phyloP scores from a whole-genome alignment of 1,284 basidiomycete species.

The Schizophyllum commune region DNA sequence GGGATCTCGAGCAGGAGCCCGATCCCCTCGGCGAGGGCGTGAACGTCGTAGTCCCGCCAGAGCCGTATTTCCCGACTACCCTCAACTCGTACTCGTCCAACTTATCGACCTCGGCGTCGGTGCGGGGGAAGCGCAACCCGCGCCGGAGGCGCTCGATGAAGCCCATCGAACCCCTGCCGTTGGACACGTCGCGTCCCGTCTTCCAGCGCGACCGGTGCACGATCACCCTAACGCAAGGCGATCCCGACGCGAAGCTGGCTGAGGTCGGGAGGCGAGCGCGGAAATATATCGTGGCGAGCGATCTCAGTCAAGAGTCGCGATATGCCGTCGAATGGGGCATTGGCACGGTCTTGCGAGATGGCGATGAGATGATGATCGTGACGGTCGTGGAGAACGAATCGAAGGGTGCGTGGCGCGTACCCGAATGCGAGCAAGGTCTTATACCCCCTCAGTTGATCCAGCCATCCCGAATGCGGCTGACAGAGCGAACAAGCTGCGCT shows the following conservation, averaged over 20 bases:
- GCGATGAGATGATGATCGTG: conserved; percentile 87
- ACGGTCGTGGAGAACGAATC: conserved; percentile 90
- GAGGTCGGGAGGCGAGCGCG: conserved; percentile 44
- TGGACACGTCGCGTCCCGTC: conserved; percentile 66
- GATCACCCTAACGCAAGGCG: conserved; percentile 81
- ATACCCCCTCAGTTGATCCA: conserved; percentile 60
- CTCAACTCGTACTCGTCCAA: conserved; percentile 35
- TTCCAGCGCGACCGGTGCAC: conserved; percentile 93
- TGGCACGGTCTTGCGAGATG: conserved; percentile 91
- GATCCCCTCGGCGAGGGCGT: conserved; percentile 83
- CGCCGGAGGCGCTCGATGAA: conserved; percentile 53
- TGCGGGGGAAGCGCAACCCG: conserved; percentile 36
- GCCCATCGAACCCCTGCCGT: conserved; percentile 51
- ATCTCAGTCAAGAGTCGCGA: conserved; percentile 86
- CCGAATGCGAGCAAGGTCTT: background rate
- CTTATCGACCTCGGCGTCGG: conserved; percentile 18
- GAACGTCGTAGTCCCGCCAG: conserved; percentile 78
- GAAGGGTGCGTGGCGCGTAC: conserved; percentile 53
- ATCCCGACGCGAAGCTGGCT: conserved; percentile 53
- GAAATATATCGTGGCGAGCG: conserved; percentile 87
- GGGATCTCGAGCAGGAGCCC: conserved; percentile 43
- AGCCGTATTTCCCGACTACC: conserved; percentile 72
- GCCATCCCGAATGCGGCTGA: conserved; percentile 62
- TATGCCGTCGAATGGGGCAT: conserved; percentile 96
- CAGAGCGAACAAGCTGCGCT: conserved; percentile 66